These are phyloP conservation scores for Quercus phellos DNA, from an alignment of 331 rosid species.

Conservation along the genomic window DNA sequence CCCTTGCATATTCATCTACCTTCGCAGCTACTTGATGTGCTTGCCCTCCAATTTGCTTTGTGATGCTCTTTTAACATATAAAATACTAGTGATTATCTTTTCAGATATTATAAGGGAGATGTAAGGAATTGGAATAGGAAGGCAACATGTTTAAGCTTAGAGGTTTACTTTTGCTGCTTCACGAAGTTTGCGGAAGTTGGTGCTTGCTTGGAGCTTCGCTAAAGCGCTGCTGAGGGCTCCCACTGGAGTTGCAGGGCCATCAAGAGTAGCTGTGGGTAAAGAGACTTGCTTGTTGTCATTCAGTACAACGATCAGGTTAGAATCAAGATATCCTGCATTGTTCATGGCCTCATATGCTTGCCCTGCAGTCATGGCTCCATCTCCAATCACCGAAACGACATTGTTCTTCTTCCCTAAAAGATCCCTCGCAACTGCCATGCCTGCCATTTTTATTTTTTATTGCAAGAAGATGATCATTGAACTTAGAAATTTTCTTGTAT, in stretches of 20 bases:
- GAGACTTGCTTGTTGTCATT: slow-evolving; percentile 91
- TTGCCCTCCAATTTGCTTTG: slow-evolving; percentile 58
- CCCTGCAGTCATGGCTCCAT: slow-evolving; percentile 93
- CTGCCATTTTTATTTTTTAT: slow-evolving; percentile 28
- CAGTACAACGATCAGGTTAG: slow-evolving; percentile 65
- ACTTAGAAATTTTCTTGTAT: neutral
- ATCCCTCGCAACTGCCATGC: slow-evolving; percentile 93
- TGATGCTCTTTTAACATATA: slow-evolving; percentile 36
- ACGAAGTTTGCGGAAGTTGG: slow-evolving; percentile 58
- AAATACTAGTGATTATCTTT: slow-evolving; percentile 20
- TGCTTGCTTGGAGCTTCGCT: slow-evolving; percentile 76
- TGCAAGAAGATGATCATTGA: neutral
- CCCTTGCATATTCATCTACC: slow-evolving; percentile 70
- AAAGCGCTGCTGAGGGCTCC: slow-evolving; percentile 73
- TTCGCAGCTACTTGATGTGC: slow-evolving; percentile 70
- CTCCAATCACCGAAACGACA: slow-evolving; percentile 80
- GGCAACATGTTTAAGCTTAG: slow-evolving; percentile 3
- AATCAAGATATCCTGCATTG: slow-evolving; percentile 75
- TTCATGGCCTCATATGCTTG: slow-evolving; percentile 97
- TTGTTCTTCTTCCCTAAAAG: slow-evolving; percentile 61
- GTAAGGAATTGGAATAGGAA: slow-evolving; percentile 1
- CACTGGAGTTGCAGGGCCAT: slow-evolving; percentile 85
- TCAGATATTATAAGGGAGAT: slow-evolving; percentile 3
- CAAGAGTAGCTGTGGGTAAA: slow-evolving; percentile 82
- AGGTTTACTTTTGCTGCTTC: slow-evolving; percentile 75